Base-by-base conservation (phyloP, 2,329 filamentous ascomycete genomes). In the Diaporthe ilicicola region DNA sequence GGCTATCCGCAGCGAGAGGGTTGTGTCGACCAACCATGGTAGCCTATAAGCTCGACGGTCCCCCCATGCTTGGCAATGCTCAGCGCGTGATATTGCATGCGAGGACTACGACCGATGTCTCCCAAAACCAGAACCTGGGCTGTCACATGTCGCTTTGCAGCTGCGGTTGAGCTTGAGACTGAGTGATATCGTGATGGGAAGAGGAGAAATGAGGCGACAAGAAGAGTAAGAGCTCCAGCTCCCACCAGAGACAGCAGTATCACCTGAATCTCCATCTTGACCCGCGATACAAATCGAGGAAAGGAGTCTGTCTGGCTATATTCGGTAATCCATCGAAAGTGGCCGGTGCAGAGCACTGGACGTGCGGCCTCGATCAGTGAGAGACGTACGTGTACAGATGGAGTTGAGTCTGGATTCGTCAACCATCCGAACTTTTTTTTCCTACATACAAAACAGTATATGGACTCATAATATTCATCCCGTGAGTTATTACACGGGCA, bases 21-120 rank as follows among this genome's bases (percentile, higher is more conserved):
- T 13, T 22, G 12, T 17, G 1, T 62, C n/a, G 10, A 44, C 79
- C 73, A 80, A 95, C 94, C 94, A 79, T 92, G 86, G 79, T 98
- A 98, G 55, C 95, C 96, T 75, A 99, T 91, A 15, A 99, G 84
- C 79, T 95, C 91, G 24, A 98, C 95, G 42, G 87, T 87, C 8
- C 91, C 92, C 29, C 94, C 94, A 78, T 94, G 91, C 76, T 91
- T 93, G 50, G 94, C 94, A 77, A 98, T 91, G 79, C 95, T 98
- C 75, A 97, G 85, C 24, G 95, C 95, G 87, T 99, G 96, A 77
- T 99, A 98, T 79, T 98, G 95, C 95, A 99, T 99, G 70, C 96
- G 94, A 62, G 96, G 96, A 79, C 95, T 98, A 55, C 95, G 90
- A 48, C 96, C 96, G 79, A 99, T 95, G 78, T 99, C 96, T 54